Conservation (phyloP, 495 filamentous ascomycete species). For the Daldinia caldariorum region DNA sequence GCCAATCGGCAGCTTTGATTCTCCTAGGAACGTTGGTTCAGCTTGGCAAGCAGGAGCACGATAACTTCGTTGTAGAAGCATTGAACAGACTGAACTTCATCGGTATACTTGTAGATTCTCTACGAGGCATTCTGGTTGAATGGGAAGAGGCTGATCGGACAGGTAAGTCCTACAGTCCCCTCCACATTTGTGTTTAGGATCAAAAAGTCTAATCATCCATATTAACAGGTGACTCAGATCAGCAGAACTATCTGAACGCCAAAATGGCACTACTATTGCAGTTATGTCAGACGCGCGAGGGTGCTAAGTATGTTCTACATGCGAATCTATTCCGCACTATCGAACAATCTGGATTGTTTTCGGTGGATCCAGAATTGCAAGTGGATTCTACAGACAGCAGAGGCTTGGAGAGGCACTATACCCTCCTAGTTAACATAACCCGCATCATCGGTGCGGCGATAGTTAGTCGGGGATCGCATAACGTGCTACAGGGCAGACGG, state of each 20-base stretch:
- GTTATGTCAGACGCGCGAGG: constrained; percentile 79
- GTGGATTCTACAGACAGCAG: constrained; percentile 62
- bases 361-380: constrained; percentile 92
- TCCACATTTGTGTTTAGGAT: neutral
- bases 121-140: constrained; percentile 76
- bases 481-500: constrained; percentile 76
- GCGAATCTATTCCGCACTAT: constrained; percentile 88
- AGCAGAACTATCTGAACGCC: constrained; percentile 72
- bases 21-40: constrained; percentile 76
- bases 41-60: constrained; percentile 70
- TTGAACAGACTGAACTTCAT: constrained; percentile 90
- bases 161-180: constrained; percentile 44
- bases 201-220: constrained; percentile 38
- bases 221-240: constrained; percentile 43
- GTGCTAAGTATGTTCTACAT: constrained; percentile 83
- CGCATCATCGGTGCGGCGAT: constrained; percentile 83
- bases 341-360: constrained; percentile 80
- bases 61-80: constrained; percentile 75
- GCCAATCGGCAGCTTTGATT: constrained; percentile 83
- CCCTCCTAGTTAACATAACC: constrained; percentile 80
- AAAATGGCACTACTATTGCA: constrained; percentile 85
- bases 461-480: constrained; percentile 80
- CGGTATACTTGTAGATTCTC: constrained; percentile 83
- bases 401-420: constrained; percentile 82
- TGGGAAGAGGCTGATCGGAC: constrained; percentile 49